A percentile compares a stretch with the other conserved stretches of the same genome.
These are phyloP conservation scores for Fusarium pilosicola DNA, from an alignment of 2,329 filamentous ascomycete genomes.

Conservation along the genomic window DNA sequence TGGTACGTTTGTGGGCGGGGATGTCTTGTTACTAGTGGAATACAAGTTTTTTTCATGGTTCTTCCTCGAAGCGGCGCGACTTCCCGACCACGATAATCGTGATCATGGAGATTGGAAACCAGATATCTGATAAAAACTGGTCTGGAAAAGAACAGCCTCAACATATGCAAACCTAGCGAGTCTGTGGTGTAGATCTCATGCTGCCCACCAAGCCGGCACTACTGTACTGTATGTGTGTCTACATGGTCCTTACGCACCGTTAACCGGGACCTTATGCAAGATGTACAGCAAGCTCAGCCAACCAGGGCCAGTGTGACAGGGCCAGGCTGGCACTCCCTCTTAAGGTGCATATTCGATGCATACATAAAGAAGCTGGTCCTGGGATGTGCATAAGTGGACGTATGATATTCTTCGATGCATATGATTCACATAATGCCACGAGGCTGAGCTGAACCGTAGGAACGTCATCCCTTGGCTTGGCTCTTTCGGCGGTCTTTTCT, in stretches of 20 bases:
- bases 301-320: constrained; percentile 36
- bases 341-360: constrained; percentile 36
- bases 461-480: constrained; percentile 3
- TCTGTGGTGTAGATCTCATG: constrained; percentile 42
- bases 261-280: constrained; percentile 42
- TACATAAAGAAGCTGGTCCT: constrained; percentile 28
- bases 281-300: constrained; percentile 42
- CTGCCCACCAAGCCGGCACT: constrained; percentile 35
- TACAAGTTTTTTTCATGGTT: constrained; percentile 12
- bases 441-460: constrained; percentile 29
- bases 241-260: constrained; percentile 36
- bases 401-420: constrained; percentile 30
- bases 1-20: constrained; percentile 9
- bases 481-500: neutral
- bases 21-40: neutral
- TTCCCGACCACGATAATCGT: neutral
- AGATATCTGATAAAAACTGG: neutral
- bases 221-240: neutral
- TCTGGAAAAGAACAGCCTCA: neutral
- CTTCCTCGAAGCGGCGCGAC: constrained; percentile 15
- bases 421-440: constrained; percentile 33
- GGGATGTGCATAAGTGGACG: constrained; percentile 37
- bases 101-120: neutral
- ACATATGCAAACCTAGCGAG: constrained; percentile 29
- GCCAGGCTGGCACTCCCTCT: constrained; percentile 33